Percentiles rank a stretch among this genome's conserved stretches.
These are phyloP conservation scores for Diaporthe nobilis DNA, from an alignment of 2,329 filamentous ascomycete genomes.

Conservation along the genomic window DNA sequence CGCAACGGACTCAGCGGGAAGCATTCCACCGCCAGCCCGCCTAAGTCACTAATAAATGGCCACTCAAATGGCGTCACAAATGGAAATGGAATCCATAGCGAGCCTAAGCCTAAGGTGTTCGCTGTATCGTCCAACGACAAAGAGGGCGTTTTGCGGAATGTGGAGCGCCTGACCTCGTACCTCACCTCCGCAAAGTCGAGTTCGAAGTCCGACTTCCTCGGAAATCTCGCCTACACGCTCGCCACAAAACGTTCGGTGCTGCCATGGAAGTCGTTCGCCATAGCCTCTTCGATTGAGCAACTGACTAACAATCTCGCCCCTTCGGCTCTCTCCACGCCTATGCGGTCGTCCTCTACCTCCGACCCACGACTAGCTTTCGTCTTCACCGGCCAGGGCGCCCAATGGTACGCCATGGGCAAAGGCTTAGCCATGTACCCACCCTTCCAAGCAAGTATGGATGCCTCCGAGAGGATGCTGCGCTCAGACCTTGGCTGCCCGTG, in stretches of 20 bases:
- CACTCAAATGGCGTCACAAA: not conserved
- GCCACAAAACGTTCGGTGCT: constrained; percentile 47
- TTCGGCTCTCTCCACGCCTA: not conserved
- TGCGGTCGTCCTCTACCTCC: constrained; percentile 24
- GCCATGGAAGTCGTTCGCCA: constrained; percentile 46
- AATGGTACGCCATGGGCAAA: constrained; percentile 45
- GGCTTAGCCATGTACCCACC: constrained; percentile 34
- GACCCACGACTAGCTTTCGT: constrained; percentile 37
- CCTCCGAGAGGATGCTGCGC: constrained; percentile 43
- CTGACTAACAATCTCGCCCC: not conserved
- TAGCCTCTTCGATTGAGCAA: constrained; percentile 45
- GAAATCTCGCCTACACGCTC: constrained; percentile 48
- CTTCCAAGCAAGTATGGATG: constrained; percentile 28
- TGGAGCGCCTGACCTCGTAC: not conserved
- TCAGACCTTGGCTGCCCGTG: constrained; percentile 46
- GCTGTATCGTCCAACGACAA: constrained; percentile 27
- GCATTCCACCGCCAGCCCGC: not conserved
- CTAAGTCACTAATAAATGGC: not conserved
- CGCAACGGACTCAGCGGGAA: constrained; percentile 6
- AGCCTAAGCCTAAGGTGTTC: not conserved
- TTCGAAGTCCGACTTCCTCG: constrained; percentile 30
- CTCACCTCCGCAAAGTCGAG: constrained; percentile 10
- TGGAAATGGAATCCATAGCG: not conserved
- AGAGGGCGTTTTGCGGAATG: not conserved
- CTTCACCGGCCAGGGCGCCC: constrained; percentile 43